These are phyloP conservation scores for Leucoagaricus sp. DNA, from an alignment of 1,284 basidiomycete genomes.

Conservation along the genomic window DNA sequence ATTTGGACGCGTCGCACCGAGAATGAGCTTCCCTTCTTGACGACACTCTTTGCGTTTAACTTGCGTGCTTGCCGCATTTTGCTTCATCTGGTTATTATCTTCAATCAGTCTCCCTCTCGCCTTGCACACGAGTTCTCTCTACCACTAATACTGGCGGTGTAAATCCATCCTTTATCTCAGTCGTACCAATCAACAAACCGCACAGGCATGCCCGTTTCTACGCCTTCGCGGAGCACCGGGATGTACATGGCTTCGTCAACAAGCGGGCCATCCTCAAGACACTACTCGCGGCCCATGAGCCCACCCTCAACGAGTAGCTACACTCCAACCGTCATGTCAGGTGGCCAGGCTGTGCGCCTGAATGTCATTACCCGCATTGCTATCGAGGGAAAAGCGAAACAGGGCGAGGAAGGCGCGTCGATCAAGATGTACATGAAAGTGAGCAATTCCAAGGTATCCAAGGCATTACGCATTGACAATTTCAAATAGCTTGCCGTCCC, in stretches of 20 bases:
- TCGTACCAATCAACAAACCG: no score
- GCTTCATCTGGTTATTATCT: no score
- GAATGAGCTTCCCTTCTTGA: slow-evolving; percentile 15
- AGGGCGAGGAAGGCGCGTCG: slow-evolving; percentile 60
- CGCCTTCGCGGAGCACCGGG: slow-evolving; percentile 28
- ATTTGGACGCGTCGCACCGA: slow-evolving; percentile 11
- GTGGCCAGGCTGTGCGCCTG: slow-evolving; percentile 46
- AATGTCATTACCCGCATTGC: slow-evolving; percentile 74
- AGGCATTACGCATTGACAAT: background rate
- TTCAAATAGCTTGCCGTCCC: slow-evolving; percentile 64
- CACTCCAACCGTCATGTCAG: slow-evolving; percentile 40
- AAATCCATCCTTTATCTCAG: no score
- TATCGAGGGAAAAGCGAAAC: slow-evolving; percentile 71
- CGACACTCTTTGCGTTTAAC: slow-evolving; percentile 11
- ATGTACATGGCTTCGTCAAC: slow-evolving; percentile 27
- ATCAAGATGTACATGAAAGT: slow-evolving; percentile 80
- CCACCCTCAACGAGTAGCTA: slow-evolving; percentile 27
- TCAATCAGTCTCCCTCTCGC: no score
- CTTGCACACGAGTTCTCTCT: background rate
- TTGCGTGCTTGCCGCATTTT: background rate
- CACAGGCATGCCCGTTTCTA: slow-evolving; percentile 31
- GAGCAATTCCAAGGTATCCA: slow-evolving; percentile 17
- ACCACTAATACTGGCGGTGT: no score
- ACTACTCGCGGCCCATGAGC: slow-evolving; percentile 21
- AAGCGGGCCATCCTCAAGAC: slow-evolving; percentile 29